These are phyloP conservation scores for Epicoccum sorghinum DNA, from an alignment of 2,329 filamentous ascomycete species.

Conservation along the genomic window DNA sequence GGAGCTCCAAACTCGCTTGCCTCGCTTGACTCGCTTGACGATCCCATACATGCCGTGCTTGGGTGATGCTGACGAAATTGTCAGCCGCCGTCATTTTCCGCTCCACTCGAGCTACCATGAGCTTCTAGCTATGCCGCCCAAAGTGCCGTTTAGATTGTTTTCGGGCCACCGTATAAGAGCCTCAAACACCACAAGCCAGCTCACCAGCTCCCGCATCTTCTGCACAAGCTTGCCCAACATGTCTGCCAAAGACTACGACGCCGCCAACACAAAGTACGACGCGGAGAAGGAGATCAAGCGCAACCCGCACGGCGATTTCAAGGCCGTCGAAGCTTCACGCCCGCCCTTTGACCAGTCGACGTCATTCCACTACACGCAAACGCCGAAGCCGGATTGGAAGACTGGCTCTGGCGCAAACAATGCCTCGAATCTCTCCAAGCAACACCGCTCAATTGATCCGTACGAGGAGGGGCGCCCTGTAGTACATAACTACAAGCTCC, in stretches of 20 bases:
- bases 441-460: constrained; percentile 81
- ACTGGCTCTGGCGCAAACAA: constrained; percentile 70
- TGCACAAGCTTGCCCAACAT: constrained; percentile 1
- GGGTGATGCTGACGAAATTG: constrained; percentile 20
- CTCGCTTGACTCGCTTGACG: too few species aligned
- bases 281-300: constrained; percentile 59
- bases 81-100: constrained; percentile 26
- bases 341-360: constrained; percentile 62
- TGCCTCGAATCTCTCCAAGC: constrained; percentile 56
- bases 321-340: constrained; percentile 70
- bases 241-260: constrained; percentile 5
- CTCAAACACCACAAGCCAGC: background rate
- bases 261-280: constrained; percentile 46
- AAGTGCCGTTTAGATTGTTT: background rate
- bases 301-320: constrained; percentile 78
- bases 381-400: constrained; percentile 69
- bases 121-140: constrained; percentile 4
- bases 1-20: too few species aligned
- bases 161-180: constrained; percentile 2
- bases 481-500: constrained; percentile 85
- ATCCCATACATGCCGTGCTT: background rate
- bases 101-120: constrained; percentile 1
- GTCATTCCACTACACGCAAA: constrained; percentile 65
- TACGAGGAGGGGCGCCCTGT: constrained; percentile 71
- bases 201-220: background rate